Conservation (phyloP, 257 asterid species). For the Salvia miltiorrhiza region DNA sequence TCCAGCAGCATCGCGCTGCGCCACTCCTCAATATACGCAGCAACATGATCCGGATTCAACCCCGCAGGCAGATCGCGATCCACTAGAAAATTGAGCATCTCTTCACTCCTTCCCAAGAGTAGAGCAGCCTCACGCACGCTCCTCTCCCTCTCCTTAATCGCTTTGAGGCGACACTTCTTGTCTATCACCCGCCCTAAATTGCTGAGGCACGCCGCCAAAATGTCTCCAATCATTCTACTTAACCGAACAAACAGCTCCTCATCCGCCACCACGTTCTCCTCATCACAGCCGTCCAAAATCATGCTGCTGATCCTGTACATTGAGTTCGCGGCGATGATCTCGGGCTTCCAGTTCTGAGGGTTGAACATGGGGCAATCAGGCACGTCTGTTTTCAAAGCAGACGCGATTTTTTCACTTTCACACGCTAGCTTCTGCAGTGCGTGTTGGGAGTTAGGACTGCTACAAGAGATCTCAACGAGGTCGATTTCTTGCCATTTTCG, state of each 20-base stretch:
- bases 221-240: conserved; percentile 29
- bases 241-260: conserved; percentile 22
- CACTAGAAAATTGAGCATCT: conserved; percentile 26
- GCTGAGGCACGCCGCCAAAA: conserved; percentile 32
- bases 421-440: conserved; percentile 13
- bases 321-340: conserved; percentile 42
- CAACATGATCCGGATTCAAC: conserved; percentile 18
- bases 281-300: conserved; percentile 11
- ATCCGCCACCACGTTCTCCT: conserved; percentile 12
- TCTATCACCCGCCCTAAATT: conserved; percentile 27
- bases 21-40: conserved; percentile 34
- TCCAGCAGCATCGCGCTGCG: neutral
- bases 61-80: conserved; percentile 9
- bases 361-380: conserved; percentile 29
- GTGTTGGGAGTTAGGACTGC: conserved; percentile 5
- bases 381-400: conserved; percentile 20
- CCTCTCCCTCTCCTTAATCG: conserved; percentile 34
- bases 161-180: conserved; percentile 30
- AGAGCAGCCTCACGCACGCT: conserved; percentile 34
- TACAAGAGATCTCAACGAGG: conserved; percentile 11
- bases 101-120: conserved; percentile 39
- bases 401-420: conserved; percentile 19
- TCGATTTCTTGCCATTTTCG: conserved; percentile 34
- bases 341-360: conserved; percentile 34
- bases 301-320: conserved; percentile 39